Base-by-base conservation (phyloP, 2,329 filamentous ascomycete species). In the Volutella citrinella region DNA sequence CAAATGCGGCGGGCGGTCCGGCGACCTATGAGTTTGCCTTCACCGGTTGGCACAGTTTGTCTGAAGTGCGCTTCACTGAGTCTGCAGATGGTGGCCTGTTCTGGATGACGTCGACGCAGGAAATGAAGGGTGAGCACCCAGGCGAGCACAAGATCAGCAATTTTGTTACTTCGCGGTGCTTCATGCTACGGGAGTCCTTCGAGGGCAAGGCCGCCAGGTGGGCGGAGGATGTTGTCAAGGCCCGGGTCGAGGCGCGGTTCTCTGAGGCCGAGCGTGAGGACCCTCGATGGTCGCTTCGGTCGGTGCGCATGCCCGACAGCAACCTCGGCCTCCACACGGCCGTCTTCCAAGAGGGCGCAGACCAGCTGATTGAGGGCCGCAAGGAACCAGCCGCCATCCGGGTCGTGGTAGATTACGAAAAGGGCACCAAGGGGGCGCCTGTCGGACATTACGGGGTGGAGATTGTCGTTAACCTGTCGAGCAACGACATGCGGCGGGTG, bases 211-310 rank as follows among this genome's bases (percentile, higher is more conserved):
- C 84, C 2, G 68, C 72, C 13, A 86, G 83, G 41, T 82, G 87
- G 62, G 80, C 80, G 18, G 91, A 97, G 61, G 93, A 97, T 45
- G 72, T 96, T 10, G 79, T 82, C 29, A 94, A 91, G 63, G 89
- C 90, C 8, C 80, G 83, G 45, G 80, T 96, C 11, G 91, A 96
- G 61, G 84, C 82, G 6, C 78, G 90, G 10, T 95, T 94, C 52
- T 68, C 85, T 1, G 89, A 95, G 56, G 60, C 69, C n/a, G 87
- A 95, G 64, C 79, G 90, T 38, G 88, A 95, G 58, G 78, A 83
- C 38, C 74, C 81, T 12, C 80, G 76, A 49, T 96, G 88, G 89
- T 85, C 85, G 19, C 74, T 94, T 19, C 78, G 88, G 22, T 84
- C 81, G 14, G 74, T 79, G 11, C 76, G 73, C 38, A 74, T 80